These are phyloP conservation scores for Suillus cothurnatus DNA, from an alignment of 768 basidiomycete species.

Conservation along the genomic window DNA sequence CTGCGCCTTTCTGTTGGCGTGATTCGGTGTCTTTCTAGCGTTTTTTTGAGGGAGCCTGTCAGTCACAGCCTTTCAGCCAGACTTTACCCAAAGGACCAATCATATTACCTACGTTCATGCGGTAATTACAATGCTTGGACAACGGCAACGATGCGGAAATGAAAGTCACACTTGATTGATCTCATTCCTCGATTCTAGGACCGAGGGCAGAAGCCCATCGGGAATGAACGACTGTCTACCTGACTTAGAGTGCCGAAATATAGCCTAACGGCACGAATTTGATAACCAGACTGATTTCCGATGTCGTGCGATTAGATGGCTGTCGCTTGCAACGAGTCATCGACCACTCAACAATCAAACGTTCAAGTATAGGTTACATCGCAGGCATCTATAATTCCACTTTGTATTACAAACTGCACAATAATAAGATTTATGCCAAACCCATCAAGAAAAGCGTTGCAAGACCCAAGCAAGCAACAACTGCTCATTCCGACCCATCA, in stretches of 20 bases:
- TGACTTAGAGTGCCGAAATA: not conserved
- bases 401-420: not conserved
- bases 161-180: not conserved
- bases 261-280: not conserved
- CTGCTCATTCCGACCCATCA: conserved; percentile 27
- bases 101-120: not conserved
- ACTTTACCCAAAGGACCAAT: not conserved
- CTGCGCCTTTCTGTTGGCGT: not conserved
- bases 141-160: conserved; percentile 5
- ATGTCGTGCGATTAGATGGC: not conserved
- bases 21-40: not conserved
- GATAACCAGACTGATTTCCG: not conserved
- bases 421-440: conserved; percentile 10
- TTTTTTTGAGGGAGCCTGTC: conserved; percentile 2
- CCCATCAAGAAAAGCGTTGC: conserved; percentile 25
- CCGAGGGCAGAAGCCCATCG: not conserved
- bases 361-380: not conserved
- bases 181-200: not conserved
- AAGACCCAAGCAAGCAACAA: conserved; percentile 35
- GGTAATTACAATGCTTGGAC: not conserved
- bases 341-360: not conserved
- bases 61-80: not conserved
- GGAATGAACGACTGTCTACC: not conserved
- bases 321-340: not conserved
- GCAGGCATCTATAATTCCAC: conserved; percentile 3